Evolutionary conservation across 768 basidiomycete genomes (phyloP).

Genomic region (Tulasnella calospora): DNA sequence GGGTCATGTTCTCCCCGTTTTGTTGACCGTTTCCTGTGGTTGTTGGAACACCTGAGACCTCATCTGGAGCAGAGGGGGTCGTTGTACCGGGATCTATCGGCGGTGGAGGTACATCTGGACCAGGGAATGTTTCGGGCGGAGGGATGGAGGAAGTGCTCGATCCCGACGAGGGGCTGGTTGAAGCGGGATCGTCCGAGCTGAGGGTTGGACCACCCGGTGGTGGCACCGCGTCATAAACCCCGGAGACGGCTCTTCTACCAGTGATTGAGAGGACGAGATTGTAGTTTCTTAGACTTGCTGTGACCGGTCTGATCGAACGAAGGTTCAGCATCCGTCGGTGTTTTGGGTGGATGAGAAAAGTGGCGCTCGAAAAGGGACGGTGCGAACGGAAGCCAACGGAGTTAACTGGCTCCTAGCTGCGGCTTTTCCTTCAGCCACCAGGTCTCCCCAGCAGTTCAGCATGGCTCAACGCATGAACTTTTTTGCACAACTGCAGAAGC

Average conservation of each 20-base stretch:
- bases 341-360: constrained; percentile 10
- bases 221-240: background rate
- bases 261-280: background rate
- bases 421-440: background rate
- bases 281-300: background rate
- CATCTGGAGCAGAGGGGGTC: background rate
- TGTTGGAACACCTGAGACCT: background rate
- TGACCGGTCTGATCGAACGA: background rate
- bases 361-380: constrained; percentile 2
- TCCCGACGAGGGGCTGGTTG: background rate
- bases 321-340: background rate
- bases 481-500: constrained; percentile 1
- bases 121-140: background rate
- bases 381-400: background rate
- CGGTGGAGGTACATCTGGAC: background rate
- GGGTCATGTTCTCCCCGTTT: background rate
- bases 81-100: background rate
- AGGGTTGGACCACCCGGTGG: background rate
- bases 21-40: background rate
- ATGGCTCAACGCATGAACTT: constrained; percentile 20
- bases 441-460: background rate
- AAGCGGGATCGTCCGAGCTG: background rate
- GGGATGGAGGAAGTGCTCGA: background rate
- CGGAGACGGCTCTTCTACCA: background rate
- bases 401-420: background rate